Conservation (phyloP, 768 basidiomycete genomes). For the Boletus rex-veris region DNA sequence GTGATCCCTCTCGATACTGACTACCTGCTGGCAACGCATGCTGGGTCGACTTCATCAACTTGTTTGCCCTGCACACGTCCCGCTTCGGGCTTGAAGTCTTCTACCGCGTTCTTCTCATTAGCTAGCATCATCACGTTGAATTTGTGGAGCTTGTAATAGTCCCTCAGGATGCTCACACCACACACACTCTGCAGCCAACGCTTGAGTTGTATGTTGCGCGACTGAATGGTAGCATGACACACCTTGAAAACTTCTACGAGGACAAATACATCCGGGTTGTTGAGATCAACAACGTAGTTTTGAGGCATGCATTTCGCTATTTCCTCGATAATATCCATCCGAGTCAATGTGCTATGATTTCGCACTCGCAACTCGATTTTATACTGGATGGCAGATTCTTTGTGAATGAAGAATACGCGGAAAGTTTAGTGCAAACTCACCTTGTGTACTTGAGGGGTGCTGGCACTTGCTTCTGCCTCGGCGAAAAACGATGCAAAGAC, state of each 20-base stretch:
- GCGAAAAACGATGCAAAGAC: conserved; percentile 53
- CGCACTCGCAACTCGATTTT: conserved; percentile 75
- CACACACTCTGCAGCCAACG: conserved; percentile 57
- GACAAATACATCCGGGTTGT: conserved; percentile 67
- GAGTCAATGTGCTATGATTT: conserved; percentile 69
- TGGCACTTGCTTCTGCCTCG: conserved; percentile 32
- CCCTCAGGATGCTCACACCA: conserved; percentile 68
- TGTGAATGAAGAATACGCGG: not conserved
- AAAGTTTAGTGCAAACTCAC: conserved; percentile 1
- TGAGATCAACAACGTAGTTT: conserved; percentile 64
- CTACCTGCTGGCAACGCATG: not conserved
- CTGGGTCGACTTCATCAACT: not conserved
- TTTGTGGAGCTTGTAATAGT: conserved; percentile 68
- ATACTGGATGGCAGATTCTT: conserved; percentile 47
- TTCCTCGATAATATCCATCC: conserved; percentile 58
- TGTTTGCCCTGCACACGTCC: conserved; percentile 33
- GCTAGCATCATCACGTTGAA: conserved; percentile 80
- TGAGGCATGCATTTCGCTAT: conserved; percentile 69
- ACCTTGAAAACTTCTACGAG: conserved; percentile 86
- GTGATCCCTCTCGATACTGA: no score
- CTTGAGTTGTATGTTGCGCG: not conserved
- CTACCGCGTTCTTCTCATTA: conserved; percentile 41
- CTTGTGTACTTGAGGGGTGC: conserved; percentile 44
- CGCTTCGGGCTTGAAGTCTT: conserved; percentile 30
- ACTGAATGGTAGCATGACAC: conserved; percentile 10